A percentile compares a stretch with the other conserved stretches of the same genome.
Conservation (phyloP, 768 basidiomycete species). For the Sporobolomyces roseus region DNA sequence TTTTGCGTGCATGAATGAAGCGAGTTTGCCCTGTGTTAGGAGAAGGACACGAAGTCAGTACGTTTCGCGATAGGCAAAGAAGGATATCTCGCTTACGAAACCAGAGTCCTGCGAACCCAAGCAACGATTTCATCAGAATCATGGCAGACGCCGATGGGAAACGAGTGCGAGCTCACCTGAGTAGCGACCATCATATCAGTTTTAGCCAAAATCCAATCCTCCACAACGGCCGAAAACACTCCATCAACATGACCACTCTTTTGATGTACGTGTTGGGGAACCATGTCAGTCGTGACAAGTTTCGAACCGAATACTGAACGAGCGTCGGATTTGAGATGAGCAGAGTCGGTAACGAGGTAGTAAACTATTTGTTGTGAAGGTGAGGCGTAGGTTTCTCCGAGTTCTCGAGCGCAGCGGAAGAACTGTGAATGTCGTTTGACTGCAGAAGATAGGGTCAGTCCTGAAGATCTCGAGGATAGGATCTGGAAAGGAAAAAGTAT, state of each 20-base stretch:
- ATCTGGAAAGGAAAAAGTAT: background rate
- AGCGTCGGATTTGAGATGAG: constrained; percentile 30
- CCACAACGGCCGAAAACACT: constrained; percentile 32
- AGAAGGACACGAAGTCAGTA: too few species aligned
- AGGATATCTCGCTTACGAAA: too few species aligned
- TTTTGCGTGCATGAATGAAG: constrained; percentile 28
- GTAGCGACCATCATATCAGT: constrained; percentile 36
- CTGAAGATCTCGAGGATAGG: background rate
- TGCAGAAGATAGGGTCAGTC: background rate
- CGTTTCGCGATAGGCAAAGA: too few species aligned
- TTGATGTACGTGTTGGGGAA: constrained; percentile 38
- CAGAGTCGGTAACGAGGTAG: constrained; percentile 35
- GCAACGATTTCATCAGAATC: too few species aligned
- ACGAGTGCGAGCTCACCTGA: too few species aligned
- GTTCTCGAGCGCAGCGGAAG: constrained; percentile 37
- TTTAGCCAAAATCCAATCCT: constrained; percentile 36
- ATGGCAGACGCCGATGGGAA: too few species aligned
- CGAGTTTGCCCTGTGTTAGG: too few species aligned
- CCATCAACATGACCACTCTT: constrained; percentile 36
- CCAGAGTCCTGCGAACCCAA: too few species aligned
- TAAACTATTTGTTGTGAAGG: constrained; percentile 25
- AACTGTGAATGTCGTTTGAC: constrained; percentile 33
- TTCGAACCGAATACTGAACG: constrained; percentile 17
- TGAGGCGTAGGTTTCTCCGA: constrained; percentile 33
- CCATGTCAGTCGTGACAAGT: constrained; percentile 28